Conservation (phyloP, 441 rosid species). For the Bocquillonia castaneifolia region DNA sequence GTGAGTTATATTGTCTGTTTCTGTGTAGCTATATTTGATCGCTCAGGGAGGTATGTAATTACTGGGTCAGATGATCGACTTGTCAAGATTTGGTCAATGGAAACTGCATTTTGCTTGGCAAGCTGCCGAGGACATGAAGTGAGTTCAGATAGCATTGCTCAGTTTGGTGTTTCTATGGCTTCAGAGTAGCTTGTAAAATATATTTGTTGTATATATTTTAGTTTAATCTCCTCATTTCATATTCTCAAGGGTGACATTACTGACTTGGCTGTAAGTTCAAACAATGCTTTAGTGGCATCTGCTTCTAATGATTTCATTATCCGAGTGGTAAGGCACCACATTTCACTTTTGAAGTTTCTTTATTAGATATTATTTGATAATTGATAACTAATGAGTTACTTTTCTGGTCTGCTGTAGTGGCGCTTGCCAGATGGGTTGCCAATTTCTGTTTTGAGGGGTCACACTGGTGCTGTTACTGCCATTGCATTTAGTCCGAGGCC, state of each 20-base stretch:
- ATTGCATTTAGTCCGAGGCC: conserved; percentile 97
- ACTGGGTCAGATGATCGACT: conserved; percentile 99
- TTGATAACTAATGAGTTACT: conserved; percentile 14
- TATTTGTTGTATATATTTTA: conserved; percentile 22
- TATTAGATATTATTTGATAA: conserved; percentile 3
- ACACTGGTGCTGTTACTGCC: conserved; percentile 93
- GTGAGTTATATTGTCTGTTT: conserved; percentile 21
- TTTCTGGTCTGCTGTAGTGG: conserved; percentile 60
- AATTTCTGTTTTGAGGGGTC: conserved; percentile 87
- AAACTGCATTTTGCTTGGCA: conserved; percentile 96
- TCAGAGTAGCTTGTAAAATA: background rate
- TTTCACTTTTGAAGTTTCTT: conserved; percentile 17
- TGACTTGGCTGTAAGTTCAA: conserved; percentile 95
- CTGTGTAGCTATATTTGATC: conserved; percentile 89
- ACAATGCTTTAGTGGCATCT: conserved; percentile 88
- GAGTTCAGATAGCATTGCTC: conserved; percentile 34
- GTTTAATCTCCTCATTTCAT: conserved; percentile 29
- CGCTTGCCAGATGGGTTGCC: conserved; percentile 98
- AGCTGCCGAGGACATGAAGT: conserved; percentile 99
- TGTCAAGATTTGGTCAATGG: conserved; percentile 99
- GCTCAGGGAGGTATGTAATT: conserved; percentile 88
- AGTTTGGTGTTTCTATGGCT: conserved; percentile 10
- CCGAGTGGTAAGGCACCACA: conserved; percentile 69
- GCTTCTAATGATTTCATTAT: conserved; percentile 91
- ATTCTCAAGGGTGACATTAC: conserved; percentile 90